A percentile compares a stretch with the other conserved stretches of the same genome.
These are phyloP conservation scores for Podospora australis DNA, from an alignment of 495 filamentous ascomycete genomes.

Conservation along the genomic window DNA sequence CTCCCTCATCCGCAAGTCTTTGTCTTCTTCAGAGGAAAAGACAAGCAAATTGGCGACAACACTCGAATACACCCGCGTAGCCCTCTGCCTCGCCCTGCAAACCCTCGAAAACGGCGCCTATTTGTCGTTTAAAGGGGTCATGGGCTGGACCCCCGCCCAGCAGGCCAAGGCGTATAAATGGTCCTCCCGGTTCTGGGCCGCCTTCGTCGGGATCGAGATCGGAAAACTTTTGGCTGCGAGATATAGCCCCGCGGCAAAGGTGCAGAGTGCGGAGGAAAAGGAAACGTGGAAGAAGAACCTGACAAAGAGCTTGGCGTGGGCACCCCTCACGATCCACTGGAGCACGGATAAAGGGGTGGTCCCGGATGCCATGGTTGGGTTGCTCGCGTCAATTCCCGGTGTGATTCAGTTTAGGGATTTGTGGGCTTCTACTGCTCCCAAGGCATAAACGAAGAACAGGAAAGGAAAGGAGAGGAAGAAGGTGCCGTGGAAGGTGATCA, in stretches of 20 bases:
- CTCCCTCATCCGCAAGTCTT: constrained; percentile 36
- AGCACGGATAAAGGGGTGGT: constrained; percentile 63
- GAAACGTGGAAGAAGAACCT: constrained; percentile 41
- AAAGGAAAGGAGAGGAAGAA: too few species aligned
- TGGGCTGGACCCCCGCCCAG: constrained; percentile 49
- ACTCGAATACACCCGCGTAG: constrained; percentile 62
- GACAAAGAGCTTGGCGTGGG: constrained; percentile 47
- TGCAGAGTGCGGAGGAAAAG: constrained; percentile 38
- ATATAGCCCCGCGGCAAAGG: constrained; percentile 24
- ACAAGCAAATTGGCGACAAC: constrained; percentile 36
- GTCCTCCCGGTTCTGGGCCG: constrained; percentile 75
- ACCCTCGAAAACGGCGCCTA: constrained; percentile 78
- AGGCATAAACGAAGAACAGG: too few species aligned
- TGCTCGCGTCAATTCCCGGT: constrained; percentile 60
- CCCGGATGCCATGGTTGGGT: constrained; percentile 52
- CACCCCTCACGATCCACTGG: constrained; percentile 69
- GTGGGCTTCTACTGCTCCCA: too few species aligned
- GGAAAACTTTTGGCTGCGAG: constrained; percentile 52
- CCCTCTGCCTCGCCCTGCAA: constrained; percentile 63
- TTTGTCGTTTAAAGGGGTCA: constrained; percentile 61
- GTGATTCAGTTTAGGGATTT: constrained; percentile 59
- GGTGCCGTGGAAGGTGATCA: too few species aligned
- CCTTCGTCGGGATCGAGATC: constrained; percentile 70
- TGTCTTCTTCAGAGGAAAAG: constrained; percentile 2
- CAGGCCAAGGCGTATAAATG: constrained; percentile 57